A percentile compares a stretch with the other conserved stretches of the same genome.
phyloP scores from a whole-genome alignment of 73 alveolate genomes.

The Stentor coeruleus region DNA sequence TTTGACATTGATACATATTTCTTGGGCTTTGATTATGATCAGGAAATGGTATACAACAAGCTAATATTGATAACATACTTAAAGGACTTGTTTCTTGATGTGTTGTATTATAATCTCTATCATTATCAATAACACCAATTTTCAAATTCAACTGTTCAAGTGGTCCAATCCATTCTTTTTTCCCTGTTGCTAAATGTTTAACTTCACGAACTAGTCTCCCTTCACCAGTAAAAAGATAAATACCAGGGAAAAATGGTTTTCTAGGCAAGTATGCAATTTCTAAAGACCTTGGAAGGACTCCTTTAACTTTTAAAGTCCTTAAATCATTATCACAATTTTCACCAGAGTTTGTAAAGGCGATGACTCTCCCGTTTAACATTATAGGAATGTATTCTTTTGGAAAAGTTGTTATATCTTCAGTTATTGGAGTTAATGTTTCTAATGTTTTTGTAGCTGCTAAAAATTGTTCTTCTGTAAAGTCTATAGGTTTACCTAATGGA shows the following conservation, averaged over 20 bases:
- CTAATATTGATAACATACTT: slow-evolving; percentile 93
- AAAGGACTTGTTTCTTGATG: slow-evolving; percentile 93
- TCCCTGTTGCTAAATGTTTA: slow-evolving; percentile 69
- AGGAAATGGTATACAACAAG: slow-evolving; percentile 96
- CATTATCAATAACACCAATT: slow-evolving; percentile 95
- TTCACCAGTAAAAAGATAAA: slow-evolving; percentile 85
- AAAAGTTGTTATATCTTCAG: slow-evolving; percentile 64
- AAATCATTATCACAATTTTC: slow-evolving; percentile 28
- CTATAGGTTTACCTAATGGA: slow-evolving; percentile 60
- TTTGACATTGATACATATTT: slow-evolving; percentile 98
- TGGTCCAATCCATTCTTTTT: slow-evolving; percentile 98
- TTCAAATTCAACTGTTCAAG: slow-evolving; percentile 93
- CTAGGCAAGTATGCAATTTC: slow-evolving; percentile 52
- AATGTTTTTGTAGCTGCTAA: slow-evolving; percentile 61
- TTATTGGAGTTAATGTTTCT: slow-evolving; percentile 76
- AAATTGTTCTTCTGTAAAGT: slow-evolving; percentile 26
- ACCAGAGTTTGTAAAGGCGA: slow-evolving; percentile 78
- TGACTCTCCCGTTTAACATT: slow-evolving; percentile 85
- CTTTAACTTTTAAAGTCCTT: slow-evolving; percentile 40
- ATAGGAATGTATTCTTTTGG: slow-evolving; percentile 65
- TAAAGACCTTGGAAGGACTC: slow-evolving; percentile 36
- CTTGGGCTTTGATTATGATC: slow-evolving; percentile 98
- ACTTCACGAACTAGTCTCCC: slow-evolving; percentile 98
- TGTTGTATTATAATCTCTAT: slow-evolving; percentile 61
- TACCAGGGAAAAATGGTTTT: slow-evolving; percentile 88